Percentiles rank a stretch among this genome's conserved stretches.
These are phyloP conservation scores for Paraphoma chrysanthemicola DNA, from an alignment of 2,329 filamentous ascomycete species.

Conservation along the genomic window DNA sequence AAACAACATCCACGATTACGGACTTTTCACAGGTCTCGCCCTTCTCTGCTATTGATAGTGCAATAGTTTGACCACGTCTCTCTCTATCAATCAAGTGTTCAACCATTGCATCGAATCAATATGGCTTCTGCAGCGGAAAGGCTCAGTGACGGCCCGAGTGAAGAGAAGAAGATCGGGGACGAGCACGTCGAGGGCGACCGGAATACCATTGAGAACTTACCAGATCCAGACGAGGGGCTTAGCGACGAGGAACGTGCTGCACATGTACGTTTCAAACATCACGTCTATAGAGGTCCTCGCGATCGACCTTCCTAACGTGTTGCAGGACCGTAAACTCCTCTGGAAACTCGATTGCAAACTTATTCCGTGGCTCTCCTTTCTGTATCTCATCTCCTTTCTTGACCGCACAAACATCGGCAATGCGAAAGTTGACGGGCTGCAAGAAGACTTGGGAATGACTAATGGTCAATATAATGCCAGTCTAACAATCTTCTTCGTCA, in stretches of 20 bases:
- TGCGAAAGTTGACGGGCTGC: slow-evolving; percentile 66
- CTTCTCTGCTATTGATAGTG: too few species aligned
- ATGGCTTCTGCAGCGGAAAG: slow-evolving; percentile 34
- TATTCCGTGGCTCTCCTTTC: slow-evolving; percentile 72
- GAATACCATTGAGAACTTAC: slow-evolving; percentile 28
- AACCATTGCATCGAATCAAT: background rate
- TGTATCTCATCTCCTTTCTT: slow-evolving; percentile 78
- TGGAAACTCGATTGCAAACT: slow-evolving; percentile 68
- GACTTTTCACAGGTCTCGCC: too few species aligned
- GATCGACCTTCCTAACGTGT: background rate
- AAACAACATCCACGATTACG: too few species aligned
- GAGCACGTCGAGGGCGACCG: slow-evolving; percentile 12
- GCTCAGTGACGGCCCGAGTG: slow-evolving; percentile 20
- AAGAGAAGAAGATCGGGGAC: slow-evolving; percentile 30
- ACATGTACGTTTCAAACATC: slow-evolving; percentile 57
- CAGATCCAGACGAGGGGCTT: slow-evolving; percentile 70
- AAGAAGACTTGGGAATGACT: slow-evolving; percentile 67
- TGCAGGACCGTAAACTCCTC: slow-evolving; percentile 67
- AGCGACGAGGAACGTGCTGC: slow-evolving; percentile 67
- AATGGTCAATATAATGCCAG: slow-evolving; percentile 74
- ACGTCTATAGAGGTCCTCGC: background rate
- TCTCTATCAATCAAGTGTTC: too few species aligned
- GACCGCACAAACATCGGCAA: slow-evolving; percentile 78
- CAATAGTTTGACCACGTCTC: too few species aligned
- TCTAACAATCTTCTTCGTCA: slow-evolving; percentile 86